Evolutionary conservation across 2,329 filamentous ascomycete genomes (phyloP).

Genomic region (Coniella lustricola): DNA sequence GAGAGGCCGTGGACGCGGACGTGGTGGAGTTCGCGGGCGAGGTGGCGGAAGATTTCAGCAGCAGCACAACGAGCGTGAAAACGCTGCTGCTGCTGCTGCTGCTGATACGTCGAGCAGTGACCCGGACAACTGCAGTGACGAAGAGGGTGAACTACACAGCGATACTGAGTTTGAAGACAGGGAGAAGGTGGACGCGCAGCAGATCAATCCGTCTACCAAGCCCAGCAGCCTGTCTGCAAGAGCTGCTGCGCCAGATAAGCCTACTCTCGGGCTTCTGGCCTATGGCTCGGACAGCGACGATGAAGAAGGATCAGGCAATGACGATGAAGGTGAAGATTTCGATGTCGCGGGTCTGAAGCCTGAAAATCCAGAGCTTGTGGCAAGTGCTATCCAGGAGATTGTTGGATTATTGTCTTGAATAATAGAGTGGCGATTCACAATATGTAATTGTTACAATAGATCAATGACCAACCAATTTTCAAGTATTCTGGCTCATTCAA

Average conservation of each 20-base stretch:
- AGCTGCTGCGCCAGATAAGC: neutral
- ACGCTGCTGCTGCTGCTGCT: neutral
- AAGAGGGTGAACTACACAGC: neutral
- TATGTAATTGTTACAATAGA: too few species aligned
- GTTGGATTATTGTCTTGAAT: conserved; percentile 11
- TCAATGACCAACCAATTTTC: too few species aligned
- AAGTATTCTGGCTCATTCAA: too few species aligned
- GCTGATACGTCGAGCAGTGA: conserved; percentile 14
- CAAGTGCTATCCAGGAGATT: conserved; percentile 13
- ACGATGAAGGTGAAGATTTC: conserved; percentile 15
- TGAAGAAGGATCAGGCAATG: conserved; percentile 11
- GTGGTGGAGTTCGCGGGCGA: conserved; percentile 5
- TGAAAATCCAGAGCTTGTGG: conserved; percentile 17
- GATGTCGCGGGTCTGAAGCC: conserved; percentile 7
- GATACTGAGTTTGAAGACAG: neutral
- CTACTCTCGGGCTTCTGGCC: conserved; percentile 2
- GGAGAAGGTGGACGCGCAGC: neutral
- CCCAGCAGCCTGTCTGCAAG: neutral
- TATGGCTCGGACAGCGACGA: conserved; percentile 15
- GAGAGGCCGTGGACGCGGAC: conserved; percentile 9
- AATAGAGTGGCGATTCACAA: too few species aligned
- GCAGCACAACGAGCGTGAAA: neutral
- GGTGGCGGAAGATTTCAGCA: conserved; percentile 1
- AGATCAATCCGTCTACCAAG: too few species aligned
- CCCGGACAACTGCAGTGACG: conserved; percentile 13